Percentiles rank a stretch among this genome's conserved stretches.
phyloP scores from a whole-genome alignment of 306 rosid genomes.

The Cotoneaster glaucophyllus region DNA sequence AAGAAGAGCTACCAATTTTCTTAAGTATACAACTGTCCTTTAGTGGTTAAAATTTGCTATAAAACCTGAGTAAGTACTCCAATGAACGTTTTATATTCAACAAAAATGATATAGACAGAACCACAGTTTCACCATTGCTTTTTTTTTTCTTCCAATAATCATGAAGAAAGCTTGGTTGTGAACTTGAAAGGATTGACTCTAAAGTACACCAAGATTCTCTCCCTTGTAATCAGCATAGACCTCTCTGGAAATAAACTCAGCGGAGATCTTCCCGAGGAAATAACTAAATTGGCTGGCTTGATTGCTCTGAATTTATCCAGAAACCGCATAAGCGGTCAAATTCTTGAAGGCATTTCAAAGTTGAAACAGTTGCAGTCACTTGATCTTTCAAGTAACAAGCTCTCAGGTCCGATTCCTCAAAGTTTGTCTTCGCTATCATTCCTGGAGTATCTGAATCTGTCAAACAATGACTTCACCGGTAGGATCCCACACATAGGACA shows the following conservation, averaged over 20 bases:
- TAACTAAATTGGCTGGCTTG: conserved; percentile 34
- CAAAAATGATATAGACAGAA: not conserved
- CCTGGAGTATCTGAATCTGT: no score
- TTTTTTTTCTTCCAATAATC: not conserved
- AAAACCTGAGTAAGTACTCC: not conserved
- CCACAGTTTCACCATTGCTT: not conserved
- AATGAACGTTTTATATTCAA: not conserved
- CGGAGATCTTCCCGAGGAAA: conserved; percentile 31
- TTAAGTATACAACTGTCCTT: not conserved
- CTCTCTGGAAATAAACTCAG: conserved; percentile 37
- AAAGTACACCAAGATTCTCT: conserved; percentile 27
- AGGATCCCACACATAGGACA: no score
- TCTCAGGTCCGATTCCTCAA: no score
- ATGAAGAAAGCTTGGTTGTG: conserved; percentile 16
- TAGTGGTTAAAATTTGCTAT: not conserved
- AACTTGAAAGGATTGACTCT: not conserved
- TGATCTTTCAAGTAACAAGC: no score
- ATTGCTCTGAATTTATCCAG: conserved; percentile 27
- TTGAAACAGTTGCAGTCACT: no score
- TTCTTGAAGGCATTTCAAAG: no score
- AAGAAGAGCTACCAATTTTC: no score
- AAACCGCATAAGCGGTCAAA: conserved; percentile 37
- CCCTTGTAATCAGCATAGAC: conserved; percentile 35
- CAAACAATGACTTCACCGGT: no score
- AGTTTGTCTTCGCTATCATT: no score